Percentiles rank a stretch among this genome's conserved stretches.
Conservation (phyloP, 1,284 basidiomycete genomes). For the Agaricales sp. region DNA sequence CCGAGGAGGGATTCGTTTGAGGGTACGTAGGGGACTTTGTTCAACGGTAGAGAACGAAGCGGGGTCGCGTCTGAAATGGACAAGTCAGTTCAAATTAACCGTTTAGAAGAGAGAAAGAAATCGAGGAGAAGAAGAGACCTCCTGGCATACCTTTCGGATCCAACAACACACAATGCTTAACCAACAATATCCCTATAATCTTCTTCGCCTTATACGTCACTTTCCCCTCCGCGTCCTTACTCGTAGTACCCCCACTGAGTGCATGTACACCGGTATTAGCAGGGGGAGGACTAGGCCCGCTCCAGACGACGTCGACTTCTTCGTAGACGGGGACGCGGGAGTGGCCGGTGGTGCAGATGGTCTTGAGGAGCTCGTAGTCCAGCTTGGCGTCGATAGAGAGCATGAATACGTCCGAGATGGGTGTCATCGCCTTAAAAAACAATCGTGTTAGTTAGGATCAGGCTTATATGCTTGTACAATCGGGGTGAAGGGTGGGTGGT, state of each 20-base stretch:
- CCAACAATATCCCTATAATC: conserved; percentile 73
- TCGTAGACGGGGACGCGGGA: conserved; percentile 71
- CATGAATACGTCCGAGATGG: conserved; percentile 75
- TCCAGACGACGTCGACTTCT: conserved; percentile 57
- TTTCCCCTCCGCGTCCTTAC: conserved; percentile 8
- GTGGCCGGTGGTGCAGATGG: conserved; percentile 71
- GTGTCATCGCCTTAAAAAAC: conserved; percentile 65
- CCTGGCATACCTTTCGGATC: conserved; percentile 70
- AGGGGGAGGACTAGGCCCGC: conserved; percentile 30
- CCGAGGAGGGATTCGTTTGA: conserved; percentile 80
- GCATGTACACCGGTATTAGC: conserved; percentile 5
- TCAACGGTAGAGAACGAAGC: conserved; percentile 68
- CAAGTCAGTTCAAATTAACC: background rate
- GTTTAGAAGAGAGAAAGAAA: background rate
- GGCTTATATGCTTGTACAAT: background rate
- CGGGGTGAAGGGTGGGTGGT: background rate
- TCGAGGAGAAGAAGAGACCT: conserved; percentile 2
- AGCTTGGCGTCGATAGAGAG: conserved; percentile 71
- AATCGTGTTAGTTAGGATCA: background rate
- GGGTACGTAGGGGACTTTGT: conserved; percentile 80
- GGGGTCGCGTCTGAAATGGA: conserved; percentile 55
- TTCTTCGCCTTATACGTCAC: conserved; percentile 52
- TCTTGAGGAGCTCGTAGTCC: conserved; percentile 68
- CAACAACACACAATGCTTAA: conserved; percentile 82
- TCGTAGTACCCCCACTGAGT: conserved; percentile 1